Evolutionary conservation across 768 basidiomycete genomes (phyloP).

Genomic region (Suillus brevipes): DNA sequence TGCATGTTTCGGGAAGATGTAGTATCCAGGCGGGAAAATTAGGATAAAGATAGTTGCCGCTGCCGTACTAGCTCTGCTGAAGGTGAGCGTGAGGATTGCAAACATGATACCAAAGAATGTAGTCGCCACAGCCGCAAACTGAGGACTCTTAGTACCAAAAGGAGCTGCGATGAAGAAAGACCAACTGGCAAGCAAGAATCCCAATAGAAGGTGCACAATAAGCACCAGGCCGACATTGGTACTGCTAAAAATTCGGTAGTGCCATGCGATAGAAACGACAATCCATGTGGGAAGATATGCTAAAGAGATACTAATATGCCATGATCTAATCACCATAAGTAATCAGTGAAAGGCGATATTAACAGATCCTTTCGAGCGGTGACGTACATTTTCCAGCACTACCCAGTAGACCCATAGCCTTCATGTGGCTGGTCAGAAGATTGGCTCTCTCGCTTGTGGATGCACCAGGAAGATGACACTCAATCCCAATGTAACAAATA

Average conservation of each 20-base stretch:
- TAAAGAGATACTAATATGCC: slow-evolving; percentile 67
- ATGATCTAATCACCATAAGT: slow-evolving; percentile 36
- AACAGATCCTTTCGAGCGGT: neutral
- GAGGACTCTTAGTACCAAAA: slow-evolving; percentile 66
- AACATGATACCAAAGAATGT: slow-evolving; percentile 67
- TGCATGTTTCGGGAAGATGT: slow-evolving; percentile 67
- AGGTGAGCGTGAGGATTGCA: slow-evolving; percentile 63
- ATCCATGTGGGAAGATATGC: slow-evolving; percentile 80
- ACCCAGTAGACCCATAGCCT: slow-evolving; percentile 77
- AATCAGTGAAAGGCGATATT: slow-evolving; percentile 8
- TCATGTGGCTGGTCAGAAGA: slow-evolving; percentile 68
- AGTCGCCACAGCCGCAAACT: slow-evolving; percentile 65
- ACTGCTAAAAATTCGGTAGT: slow-evolving; percentile 60
- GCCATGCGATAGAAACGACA: slow-evolving; percentile 64
- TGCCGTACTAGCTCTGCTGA: slow-evolving; percentile 41
- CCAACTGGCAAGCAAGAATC: slow-evolving; percentile 67
- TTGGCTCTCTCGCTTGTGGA: slow-evolving; percentile 65
- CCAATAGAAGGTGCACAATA: slow-evolving; percentile 63
- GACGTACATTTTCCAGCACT: slow-evolving; percentile 58
- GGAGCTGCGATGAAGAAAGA: slow-evolving; percentile 69
- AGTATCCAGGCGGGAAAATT: slow-evolving; percentile 75
- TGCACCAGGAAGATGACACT: slow-evolving; percentile 76
- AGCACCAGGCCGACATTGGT: slow-evolving; percentile 63
- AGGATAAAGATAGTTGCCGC: slow-evolving; percentile 65
- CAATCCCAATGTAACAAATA: slow-evolving; percentile 68